These are phyloP conservation scores for Hygrophoropsis aurantiaca DNA, from an alignment of 768 basidiomycete genomes.

Conservation along the genomic window DNA sequence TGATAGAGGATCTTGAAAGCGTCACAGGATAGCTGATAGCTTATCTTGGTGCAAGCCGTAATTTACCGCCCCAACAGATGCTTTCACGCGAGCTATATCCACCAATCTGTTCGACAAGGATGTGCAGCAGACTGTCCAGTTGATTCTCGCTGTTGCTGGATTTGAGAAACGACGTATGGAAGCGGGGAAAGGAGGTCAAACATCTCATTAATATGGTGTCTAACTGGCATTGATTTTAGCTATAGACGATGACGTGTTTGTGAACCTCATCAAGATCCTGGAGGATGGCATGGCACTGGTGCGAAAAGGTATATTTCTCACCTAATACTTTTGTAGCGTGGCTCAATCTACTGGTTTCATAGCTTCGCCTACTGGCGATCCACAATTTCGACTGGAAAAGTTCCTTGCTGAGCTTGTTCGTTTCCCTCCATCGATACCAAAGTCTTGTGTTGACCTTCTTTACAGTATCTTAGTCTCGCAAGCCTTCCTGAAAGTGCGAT, in stretches of 20 bases:
- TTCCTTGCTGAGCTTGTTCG: slow-evolving; percentile 76
- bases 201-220: no score
- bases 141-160: slow-evolving; percentile 64
- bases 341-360: slow-evolving; percentile 1
- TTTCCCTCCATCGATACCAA: slow-evolving; percentile 8
- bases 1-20: slow-evolving; percentile 19
- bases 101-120: slow-evolving; percentile 56
- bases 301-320: slow-evolving; percentile 46
- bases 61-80: slow-evolving; percentile 36
- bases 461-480: slow-evolving; percentile 45
- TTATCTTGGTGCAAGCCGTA: slow-evolving; percentile 5
- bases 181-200: slow-evolving; percentile 41
- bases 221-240: background rate
- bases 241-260: slow-evolving; percentile 51
- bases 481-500: slow-evolving; percentile 56
- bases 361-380: slow-evolving; percentile 73
- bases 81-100: slow-evolving; percentile 56
- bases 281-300: slow-evolving; percentile 66
- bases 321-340: background rate
- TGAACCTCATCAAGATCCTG: slow-evolving; percentile 53
- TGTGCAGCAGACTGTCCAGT: slow-evolving; percentile 61
- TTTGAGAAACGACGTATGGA: slow-evolving; percentile 60
- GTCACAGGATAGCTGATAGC: slow-evolving; percentile 19
- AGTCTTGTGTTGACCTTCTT: background rate
- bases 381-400: slow-evolving; percentile 78